Conservation (phyloP, 2,329 filamentous ascomycete species). For the Phyllosticta citriasiana region DNA sequence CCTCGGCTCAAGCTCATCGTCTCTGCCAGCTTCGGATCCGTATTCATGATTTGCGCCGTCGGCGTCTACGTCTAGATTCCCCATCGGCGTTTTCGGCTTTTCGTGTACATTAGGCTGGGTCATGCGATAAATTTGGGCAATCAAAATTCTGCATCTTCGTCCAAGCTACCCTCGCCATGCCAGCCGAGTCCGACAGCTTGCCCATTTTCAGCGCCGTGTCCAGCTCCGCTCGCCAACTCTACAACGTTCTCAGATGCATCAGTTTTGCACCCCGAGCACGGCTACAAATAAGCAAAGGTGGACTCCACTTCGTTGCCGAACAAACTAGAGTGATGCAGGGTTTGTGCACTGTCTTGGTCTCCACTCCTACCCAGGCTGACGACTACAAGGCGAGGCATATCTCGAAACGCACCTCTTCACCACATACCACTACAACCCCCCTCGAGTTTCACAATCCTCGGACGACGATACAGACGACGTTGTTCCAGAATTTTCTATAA, state of each 20-base stretch:
- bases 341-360: constrained; percentile 21
- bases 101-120: constrained; percentile 25
- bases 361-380: background rate
- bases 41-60: constrained; percentile 98
- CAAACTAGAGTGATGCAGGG: constrained; percentile 88
- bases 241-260: constrained; percentile 54
- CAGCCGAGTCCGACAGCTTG: constrained; percentile 25
- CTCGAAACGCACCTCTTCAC: constrained; percentile 85
- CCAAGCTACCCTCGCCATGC: background rate
- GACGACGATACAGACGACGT: constrained; percentile 31
- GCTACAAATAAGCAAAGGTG: constrained; percentile 74
- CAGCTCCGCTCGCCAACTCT: constrained; percentile 66
- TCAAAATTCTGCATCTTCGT: background rate
- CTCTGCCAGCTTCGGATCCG: constrained; percentile 70
- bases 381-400: constrained; percentile 57
- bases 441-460: constrained; percentile 21
- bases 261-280: constrained; percentile 50
- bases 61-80: constrained; percentile 82
- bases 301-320: constrained; percentile 79
- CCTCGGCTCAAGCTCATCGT: constrained; percentile 10
- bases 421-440: constrained; percentile 60
- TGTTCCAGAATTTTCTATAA: constrained; percentile 72
- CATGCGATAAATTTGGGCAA: constrained; percentile 24
- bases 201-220: constrained; percentile 64
- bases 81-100: constrained; percentile 18